Conservation (phyloP, 2,329 filamentous ascomycete species). For the Penicillium brasilianum region DNA sequence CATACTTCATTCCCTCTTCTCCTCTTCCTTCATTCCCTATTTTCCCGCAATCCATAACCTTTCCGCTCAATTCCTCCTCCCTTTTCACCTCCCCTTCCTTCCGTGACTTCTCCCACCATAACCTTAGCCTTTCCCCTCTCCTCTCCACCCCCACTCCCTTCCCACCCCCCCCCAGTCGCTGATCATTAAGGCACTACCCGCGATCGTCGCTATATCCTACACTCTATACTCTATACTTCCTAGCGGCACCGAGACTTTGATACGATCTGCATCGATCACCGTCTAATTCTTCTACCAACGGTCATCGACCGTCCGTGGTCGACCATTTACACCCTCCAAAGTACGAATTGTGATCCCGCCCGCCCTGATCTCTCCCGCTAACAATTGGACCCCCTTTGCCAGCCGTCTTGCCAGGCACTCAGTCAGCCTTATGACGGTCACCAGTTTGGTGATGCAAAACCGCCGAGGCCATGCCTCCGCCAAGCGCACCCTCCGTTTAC, state of each 20-base stretch:
- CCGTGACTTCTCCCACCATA: background rate
- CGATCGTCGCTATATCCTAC: constrained; percentile 6
- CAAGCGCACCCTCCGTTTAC: constrained; percentile 46
- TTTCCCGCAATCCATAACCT: background rate
- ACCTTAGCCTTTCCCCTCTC: constrained; percentile 4
- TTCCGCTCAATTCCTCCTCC: background rate
- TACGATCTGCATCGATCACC: background rate
- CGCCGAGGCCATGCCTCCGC: constrained; percentile 43
- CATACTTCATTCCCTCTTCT: constrained; percentile 1
- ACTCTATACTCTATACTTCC: constrained; percentile 1
- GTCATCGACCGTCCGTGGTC: background rate
- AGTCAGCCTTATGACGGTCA: constrained; percentile 40
- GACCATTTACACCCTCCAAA: background rate
- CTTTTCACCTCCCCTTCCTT: background rate
- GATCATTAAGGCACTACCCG: constrained; percentile 6
- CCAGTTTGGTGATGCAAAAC: constrained; percentile 44
- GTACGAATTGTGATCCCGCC: constrained; percentile 18
- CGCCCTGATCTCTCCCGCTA: constrained; percentile 6
- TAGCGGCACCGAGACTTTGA: background rate
- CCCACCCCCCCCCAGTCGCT: constrained; percentile 7
- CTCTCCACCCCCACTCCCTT: background rate
- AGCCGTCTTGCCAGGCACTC: constrained; percentile 9
- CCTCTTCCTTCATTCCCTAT: constrained; percentile 11
- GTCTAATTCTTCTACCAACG: background rate
- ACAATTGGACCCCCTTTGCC: constrained; percentile 7